Base-by-base conservation (phyloP, 2,329 filamentous ascomycete species). In the Aureobasidium pullulans region DNA sequence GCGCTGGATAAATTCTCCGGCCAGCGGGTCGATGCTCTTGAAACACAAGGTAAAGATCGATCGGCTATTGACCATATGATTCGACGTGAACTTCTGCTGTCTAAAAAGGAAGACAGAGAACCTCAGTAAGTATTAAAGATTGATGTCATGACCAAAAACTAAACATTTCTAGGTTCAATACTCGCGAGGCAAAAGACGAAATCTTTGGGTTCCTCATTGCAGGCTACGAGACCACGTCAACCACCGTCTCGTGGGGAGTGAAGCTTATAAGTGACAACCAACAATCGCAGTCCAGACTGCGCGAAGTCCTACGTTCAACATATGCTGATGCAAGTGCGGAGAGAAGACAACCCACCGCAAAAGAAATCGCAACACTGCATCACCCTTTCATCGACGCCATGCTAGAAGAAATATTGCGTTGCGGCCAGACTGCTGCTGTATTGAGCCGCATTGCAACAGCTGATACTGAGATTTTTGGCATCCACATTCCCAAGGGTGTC, bases 191-290 rank as follows among this genome's bases (percentile, higher is more conserved):
- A 10, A 60, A 57, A 15, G 62, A 65, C 43, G 64, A 74, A 63
- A 60, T 72, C 1, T 71, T 70, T 39, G 71, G 68, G 2, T 71
- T 72, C 60, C 61, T 73, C 2, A 61, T 73, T n/a, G 72, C 74
- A n/a, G 78, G 76, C 10, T 73, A 78, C 60, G 76, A 80, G 49
- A 79, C 77, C 0, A 77, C 74, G 0, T 69, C 72, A 10, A 76
- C 72, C 7, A 74, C 74, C 0, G 63, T 78, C 0, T 62, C 63
- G 36, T 78, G 76, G 76, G 69, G 63, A 1, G 43, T 77, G 9
- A 78, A 78, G 53, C 66, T 67, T 57, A 68, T 78, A 5, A 66
- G 71, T n/a, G 65, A 64, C 32, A 63, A 74, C 44, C 72, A 65
- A 13, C 59, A 61, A 15, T 66, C 67, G 1, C 76, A 78, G 54